Evolutionary conservation across 257 asterid genomes (phyloP).

Genomic region (Dorcoceras hygrometricum): DNA sequence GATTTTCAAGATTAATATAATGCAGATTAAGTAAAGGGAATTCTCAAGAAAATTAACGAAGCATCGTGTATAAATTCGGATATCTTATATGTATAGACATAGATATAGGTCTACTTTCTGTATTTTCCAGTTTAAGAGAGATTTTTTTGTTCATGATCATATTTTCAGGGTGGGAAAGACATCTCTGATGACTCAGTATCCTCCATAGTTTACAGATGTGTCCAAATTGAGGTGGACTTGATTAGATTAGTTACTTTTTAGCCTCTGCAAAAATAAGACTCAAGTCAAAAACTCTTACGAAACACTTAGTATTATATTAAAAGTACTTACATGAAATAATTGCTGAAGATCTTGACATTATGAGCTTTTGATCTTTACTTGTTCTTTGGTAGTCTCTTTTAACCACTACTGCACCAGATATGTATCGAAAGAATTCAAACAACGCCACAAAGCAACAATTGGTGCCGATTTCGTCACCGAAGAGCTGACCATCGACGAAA

Average conservation of each 20-base stretch:
- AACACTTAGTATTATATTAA: too few relatives aligned
- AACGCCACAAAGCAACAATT: constrained; percentile 68
- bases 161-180: constrained; percentile 86
- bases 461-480: constrained; percentile 91
- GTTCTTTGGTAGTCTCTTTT: constrained; percentile 25
- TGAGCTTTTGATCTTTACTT: not conserved
- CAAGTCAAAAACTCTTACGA: too few relatives aligned
- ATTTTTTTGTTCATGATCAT: not conserved
- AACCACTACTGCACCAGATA: constrained; percentile 44
- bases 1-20: not conserved
- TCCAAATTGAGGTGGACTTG: not conserved
- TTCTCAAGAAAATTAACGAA: too few relatives aligned
- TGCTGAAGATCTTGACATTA: too few relatives aligned
- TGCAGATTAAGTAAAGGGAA: not conserved
- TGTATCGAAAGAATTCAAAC: constrained; percentile 48
- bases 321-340: too few relatives aligned
- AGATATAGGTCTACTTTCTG: not conserved
- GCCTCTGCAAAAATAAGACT: too few relatives aligned
- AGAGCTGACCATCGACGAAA: constrained; percentile 59
- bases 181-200: constrained; percentile 83
- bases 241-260: not conserved
- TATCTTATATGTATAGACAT: too few relatives aligned
- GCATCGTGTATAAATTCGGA: too few relatives aligned
- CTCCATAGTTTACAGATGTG: constrained; percentile 21
- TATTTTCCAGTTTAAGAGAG: not conserved